Percentiles rank a stretch among this genome's conserved stretches.
Conservation (phyloP, 2,329 filamentous ascomycete species). For the Bimuria novae-zelandiae region DNA sequence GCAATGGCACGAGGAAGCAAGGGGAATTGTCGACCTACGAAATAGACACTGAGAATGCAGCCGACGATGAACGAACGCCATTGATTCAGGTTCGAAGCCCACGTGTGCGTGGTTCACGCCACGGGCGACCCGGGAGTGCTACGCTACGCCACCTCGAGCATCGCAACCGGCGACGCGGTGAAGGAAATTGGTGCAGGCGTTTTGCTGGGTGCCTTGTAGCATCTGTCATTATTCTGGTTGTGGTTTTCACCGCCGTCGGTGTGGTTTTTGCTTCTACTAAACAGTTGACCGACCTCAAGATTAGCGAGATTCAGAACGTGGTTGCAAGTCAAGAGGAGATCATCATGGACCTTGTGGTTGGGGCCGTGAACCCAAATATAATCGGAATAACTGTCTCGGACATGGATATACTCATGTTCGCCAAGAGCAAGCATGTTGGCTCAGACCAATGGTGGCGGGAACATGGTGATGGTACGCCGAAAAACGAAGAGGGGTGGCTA, state of each 20-base stretch:
- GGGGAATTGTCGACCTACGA: conserved; percentile 74
- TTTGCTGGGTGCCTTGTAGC: conserved; percentile 87
- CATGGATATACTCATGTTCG: conserved; percentile 90
- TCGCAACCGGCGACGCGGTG: conserved; percentile 55
- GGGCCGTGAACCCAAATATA: conserved; percentile 90
- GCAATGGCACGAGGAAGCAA: conserved; percentile 56
- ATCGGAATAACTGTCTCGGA: conserved; percentile 84
- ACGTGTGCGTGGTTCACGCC: conserved; percentile 54
- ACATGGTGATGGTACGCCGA: conserved; percentile 31
- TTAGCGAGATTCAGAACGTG: conserved; percentile 84
- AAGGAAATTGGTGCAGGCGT: conserved; percentile 65
- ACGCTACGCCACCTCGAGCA: conserved; percentile 74
- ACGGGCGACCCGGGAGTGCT: conserved; percentile 52
- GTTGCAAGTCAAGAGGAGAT: conserved; percentile 92
- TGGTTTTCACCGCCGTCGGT: conserved; percentile 82
- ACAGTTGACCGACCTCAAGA: conserved; percentile 76
- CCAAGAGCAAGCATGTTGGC: conserved; percentile 89
- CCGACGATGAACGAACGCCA: conserved; percentile 87
- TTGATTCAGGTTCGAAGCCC: conserved; percentile 70
- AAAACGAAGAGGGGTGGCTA: conserved; percentile 33
- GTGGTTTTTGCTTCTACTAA: conserved; percentile 93
- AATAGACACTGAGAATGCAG: conserved; percentile 77
- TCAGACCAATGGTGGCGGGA: conserved; percentile 53
- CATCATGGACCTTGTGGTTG: conserved; percentile 88
- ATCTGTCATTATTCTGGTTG: conserved; percentile 77